phyloP scores from a whole-genome alignment of 306 rosid genomes.

The Cicer chorassanicum region DNA sequence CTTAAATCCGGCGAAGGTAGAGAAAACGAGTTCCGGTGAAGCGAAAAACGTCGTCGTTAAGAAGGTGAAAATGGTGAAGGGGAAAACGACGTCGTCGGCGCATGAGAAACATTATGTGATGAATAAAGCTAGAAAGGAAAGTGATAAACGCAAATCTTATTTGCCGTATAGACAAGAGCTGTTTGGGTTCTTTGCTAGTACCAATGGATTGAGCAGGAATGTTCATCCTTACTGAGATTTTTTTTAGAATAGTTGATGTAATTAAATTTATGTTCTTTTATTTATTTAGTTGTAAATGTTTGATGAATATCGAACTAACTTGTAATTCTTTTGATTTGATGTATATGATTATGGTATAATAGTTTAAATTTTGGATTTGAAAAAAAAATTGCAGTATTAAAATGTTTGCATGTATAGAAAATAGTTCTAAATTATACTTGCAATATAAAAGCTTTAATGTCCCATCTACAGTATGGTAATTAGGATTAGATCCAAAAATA shows the following conservation, averaged over 20 bases:
- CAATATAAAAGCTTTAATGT: too few relatives aligned
- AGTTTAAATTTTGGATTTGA: too few relatives aligned
- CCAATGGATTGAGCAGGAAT: conserved; percentile 66
- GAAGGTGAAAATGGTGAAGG: conserved; percentile 38
- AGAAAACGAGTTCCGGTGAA: conserved; percentile 17
- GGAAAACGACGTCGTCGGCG: conserved; percentile 52
- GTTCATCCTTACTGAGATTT: conserved; percentile 71
- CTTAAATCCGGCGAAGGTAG: conserved; percentile 42
- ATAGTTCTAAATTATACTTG: too few relatives aligned
- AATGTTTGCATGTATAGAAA: too few relatives aligned
- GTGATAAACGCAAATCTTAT: conserved; percentile 70
- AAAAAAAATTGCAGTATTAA: too few relatives aligned
- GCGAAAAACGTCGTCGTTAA: conserved; percentile 13
- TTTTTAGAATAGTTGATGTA: not conserved
- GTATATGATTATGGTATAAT: too few relatives aligned
- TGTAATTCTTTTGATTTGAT: not conserved
- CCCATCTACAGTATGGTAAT: too few relatives aligned
- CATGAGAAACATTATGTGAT: conserved; percentile 72
- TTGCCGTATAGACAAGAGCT: conserved; percentile 74
- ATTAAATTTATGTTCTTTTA: conserved; percentile 4
- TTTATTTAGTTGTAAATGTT: conserved; percentile 38
- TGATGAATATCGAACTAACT: conserved; percentile 4
- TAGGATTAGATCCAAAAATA: too few relatives aligned
- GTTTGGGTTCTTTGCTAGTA: conserved; percentile 73
- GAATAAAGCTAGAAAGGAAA: conserved; percentile 68